Percentiles rank a stretch among this genome's conserved stretches.
phyloP scores from a whole-genome alignment of 106 monocot genomes.

The Acorus gramineus region DNA sequence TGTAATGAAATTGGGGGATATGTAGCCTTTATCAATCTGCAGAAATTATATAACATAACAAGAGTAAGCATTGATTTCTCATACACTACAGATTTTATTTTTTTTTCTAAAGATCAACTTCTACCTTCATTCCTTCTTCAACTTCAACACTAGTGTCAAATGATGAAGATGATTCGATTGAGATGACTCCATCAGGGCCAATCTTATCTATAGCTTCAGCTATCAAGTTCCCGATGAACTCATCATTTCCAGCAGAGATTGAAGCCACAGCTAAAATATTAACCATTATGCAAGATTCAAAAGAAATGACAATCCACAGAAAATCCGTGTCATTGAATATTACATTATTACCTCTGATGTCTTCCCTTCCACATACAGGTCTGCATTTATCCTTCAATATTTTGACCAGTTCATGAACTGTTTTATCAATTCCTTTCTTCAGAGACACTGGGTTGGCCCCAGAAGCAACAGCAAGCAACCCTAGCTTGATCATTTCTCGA shows the following conservation, averaged over 20 bases:
- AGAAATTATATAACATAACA: not conserved
- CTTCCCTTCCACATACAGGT: constrained; percentile 43
- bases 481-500: constrained; percentile 82
- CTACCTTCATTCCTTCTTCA: constrained; percentile 98
- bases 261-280: constrained; percentile 64
- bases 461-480: constrained; percentile 59
- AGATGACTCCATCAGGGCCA: constrained; percentile 81
- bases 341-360: constrained; percentile 60
- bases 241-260: constrained; percentile 78
- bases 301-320: too few relatives aligned
- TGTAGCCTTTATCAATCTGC: constrained; percentile 88
- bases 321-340: not conserved
- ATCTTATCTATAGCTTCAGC: constrained; percentile 66
- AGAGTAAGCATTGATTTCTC: too few relatives aligned
- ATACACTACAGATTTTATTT: too few relatives aligned
- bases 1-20: constrained; percentile 91
- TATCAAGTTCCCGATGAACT: constrained; percentile 71
- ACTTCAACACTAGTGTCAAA: constrained; percentile 72
- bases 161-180: constrained; percentile 75
- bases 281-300: not conserved
- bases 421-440: constrained; percentile 88
- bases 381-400: constrained; percentile 42
- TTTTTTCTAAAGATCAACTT: too few relatives aligned
- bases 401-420: constrained; percentile 53
- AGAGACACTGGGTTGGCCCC: constrained; percentile 84